These are phyloP conservation scores for Albizia julibrissin DNA, from an alignment of 306 rosid genomes.

Conservation along the genomic window DNA sequence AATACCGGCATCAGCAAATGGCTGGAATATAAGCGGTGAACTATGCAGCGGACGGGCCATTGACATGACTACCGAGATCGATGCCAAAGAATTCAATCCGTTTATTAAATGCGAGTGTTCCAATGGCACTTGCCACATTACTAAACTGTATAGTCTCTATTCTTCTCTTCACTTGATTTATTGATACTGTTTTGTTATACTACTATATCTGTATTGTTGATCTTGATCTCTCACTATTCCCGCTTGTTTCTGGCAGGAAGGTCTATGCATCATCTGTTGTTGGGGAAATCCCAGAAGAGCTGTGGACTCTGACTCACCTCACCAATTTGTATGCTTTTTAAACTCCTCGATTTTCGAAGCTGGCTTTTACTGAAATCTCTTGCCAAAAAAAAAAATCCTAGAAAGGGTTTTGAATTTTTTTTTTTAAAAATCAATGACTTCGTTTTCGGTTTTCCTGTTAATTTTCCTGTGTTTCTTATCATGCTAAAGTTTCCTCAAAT, in stretches of 20 bases:
- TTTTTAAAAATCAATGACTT: neutral
- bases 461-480: neutral
- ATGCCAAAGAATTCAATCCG: conserved; percentile 35
- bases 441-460: neutral
- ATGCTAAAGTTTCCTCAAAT: conserved; percentile 15
- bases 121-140: conserved; percentile 58
- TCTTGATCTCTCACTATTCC: neutral
- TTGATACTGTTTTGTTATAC: neutral
- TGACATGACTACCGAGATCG: neutral
- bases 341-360: neutral
- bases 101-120: conserved; percentile 71
- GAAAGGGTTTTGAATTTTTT: neutral
- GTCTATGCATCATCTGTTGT: conserved; percentile 45
- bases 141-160: conserved; percentile 46
- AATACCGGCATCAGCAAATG: conserved; percentile 19
- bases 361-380: neutral
- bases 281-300: conserved; percentile 67
- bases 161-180: neutral
- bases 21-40: conserved; percentile 76
- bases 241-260: conserved; percentile 47
- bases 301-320: conserved; percentile 71
- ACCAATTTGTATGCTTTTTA: conserved; percentile 61
- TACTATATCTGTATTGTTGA: neutral
- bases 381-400: neutral
- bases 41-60: conserved; percentile 67